Evolutionary conservation across 1,284 basidiomycete species (phyloP).

Genomic region (Cryptococcus sp.): DNA sequence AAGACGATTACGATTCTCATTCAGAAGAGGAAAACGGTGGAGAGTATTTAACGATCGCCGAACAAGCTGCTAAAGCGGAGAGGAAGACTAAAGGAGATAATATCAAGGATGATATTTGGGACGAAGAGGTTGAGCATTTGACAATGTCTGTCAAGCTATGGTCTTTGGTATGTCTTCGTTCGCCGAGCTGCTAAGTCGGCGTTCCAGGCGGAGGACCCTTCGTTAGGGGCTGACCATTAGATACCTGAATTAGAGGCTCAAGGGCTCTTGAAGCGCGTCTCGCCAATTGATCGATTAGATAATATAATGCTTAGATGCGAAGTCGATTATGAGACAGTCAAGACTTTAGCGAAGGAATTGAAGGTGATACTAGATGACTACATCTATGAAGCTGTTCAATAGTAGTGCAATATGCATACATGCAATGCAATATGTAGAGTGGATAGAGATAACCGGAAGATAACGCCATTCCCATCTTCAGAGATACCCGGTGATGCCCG

Average conservation of each 20-base stretch:
- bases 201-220: background rate
- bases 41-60: slow-evolving; percentile 24
- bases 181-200: background rate
- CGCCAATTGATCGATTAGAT: slow-evolving; percentile 55
- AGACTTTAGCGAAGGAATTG: slow-evolving; percentile 61
- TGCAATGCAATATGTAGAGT: background rate
- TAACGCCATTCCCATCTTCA: background rate
- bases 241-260: slow-evolving; percentile 66
- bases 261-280: slow-evolving; percentile 64
- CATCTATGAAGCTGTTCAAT: slow-evolving; percentile 58
- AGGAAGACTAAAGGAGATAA: slow-evolving; percentile 64
- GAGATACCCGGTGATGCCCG: too few relatives aligned
- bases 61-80: slow-evolving; percentile 45
- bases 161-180: slow-evolving; percentile 28
- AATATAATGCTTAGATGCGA: slow-evolving; percentile 70
- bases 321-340: slow-evolving; percentile 62
- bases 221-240: slow-evolving; percentile 45
- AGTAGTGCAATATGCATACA: background rate
- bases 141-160: slow-evolving; percentile 40
- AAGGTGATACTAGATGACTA: slow-evolving; percentile 63
- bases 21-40: slow-evolving; percentile 24
- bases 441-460: background rate
- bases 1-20: slow-evolving; percentile 2
- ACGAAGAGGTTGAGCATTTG: slow-evolving; percentile 39
- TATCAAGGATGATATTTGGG: slow-evolving; percentile 51